Conservation (phyloP, 257 asterid species). For the Solanum pimpinellifolium region DNA sequence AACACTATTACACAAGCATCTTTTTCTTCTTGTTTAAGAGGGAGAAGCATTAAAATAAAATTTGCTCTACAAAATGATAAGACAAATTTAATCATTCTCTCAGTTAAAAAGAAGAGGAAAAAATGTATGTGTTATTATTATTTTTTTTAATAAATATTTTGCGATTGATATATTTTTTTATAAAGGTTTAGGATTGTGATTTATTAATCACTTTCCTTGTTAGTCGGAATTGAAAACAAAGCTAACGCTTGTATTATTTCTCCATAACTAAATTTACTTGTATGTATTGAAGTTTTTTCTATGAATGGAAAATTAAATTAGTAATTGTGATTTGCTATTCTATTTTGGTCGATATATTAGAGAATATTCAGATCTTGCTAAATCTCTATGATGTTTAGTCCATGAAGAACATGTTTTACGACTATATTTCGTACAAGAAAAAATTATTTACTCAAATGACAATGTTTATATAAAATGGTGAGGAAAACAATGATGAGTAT, state of each 20-base stretch:
- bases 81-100: not conserved
- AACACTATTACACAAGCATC: not conserved
- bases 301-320: not conserved
- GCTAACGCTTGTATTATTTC: not conserved
- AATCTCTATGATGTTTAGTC: too few relatives aligned
- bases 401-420: too few relatives aligned
- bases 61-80: not conserved
- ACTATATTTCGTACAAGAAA: too few relatives aligned
- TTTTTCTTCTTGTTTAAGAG: not conserved
- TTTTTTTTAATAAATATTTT: not conserved
- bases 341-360: not conserved
- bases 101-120: not conserved
- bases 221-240: not conserved
- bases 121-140: not conserved
- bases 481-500: too few relatives aligned
- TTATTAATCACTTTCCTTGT: too few relatives aligned
- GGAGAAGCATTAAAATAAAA: not conserved
- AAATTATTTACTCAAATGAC: too few relatives aligned
- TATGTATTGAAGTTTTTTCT: not conserved
- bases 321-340: not conserved
- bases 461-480: too few relatives aligned
- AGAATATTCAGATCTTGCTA: too few relatives aligned
- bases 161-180: too few relatives aligned
- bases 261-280: not conserved
- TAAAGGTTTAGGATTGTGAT: too few relatives aligned